Evolutionary conservation across 495 filamentous ascomycete species (phyloP).

Genomic region (Mytilinidion resinicola): DNA sequence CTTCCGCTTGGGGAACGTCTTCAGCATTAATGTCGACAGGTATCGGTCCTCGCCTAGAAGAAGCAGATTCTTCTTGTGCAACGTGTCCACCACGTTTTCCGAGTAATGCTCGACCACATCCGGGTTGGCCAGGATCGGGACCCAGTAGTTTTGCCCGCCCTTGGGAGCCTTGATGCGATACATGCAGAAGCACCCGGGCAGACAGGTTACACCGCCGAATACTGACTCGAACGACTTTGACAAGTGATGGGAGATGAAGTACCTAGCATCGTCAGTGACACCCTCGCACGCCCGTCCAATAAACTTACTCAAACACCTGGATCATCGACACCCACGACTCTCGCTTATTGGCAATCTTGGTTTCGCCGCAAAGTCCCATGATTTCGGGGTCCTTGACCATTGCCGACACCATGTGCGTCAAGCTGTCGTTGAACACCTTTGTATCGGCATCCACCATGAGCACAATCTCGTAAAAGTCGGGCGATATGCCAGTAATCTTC

Average conservation of each 20-base stretch:
- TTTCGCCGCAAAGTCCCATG: conserved; percentile 98
- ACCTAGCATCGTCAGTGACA: conserved; percentile 41
- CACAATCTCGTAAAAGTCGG: conserved; percentile 94
- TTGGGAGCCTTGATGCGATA: conserved; percentile 99
- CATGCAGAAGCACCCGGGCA: conserved; percentile 99
- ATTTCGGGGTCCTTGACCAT: conserved; percentile 99
- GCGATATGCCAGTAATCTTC: conserved; percentile 95
- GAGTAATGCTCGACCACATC: conserved; percentile 99
- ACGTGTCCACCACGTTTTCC: conserved; percentile 97
- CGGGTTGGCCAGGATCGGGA: conserved; percentile 95
- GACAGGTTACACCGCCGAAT: conserved; percentile 98
- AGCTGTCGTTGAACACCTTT: conserved; percentile 94
- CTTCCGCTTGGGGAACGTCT: conserved; percentile 98
- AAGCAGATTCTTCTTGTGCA: conserved; percentile 97
- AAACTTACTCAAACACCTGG: conserved; percentile 85
- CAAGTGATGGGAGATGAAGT: conserved; percentile 97
- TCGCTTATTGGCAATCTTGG: conserved; percentile 98
- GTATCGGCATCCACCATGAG: conserved; percentile 99
- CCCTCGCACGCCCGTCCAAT: conserved; percentile 8
- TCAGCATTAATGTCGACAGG: conserved; percentile 92
- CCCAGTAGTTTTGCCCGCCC: conserved; percentile 98
- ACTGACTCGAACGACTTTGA: conserved; percentile 97
- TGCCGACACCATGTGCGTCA: conserved; percentile 97
- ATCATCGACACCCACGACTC: conserved; percentile 95
- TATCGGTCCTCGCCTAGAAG: conserved; percentile 97